Evolutionary conservation across 2,329 filamentous ascomycete species (phyloP).

Genomic region (Claviceps cyperi): DNA sequence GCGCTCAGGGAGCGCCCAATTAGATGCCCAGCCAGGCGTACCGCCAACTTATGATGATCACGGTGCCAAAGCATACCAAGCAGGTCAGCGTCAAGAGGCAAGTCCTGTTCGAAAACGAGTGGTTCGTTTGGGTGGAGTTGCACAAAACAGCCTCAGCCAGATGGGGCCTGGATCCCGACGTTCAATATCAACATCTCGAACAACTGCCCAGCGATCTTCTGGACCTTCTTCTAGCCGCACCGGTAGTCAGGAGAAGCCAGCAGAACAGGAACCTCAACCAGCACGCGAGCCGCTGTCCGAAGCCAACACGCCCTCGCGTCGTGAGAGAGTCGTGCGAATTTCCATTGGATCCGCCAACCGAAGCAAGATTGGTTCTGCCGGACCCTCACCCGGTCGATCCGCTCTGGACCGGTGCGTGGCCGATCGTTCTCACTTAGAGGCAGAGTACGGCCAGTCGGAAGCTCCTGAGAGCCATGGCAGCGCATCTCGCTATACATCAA

Average conservation of each 20-base stretch:
- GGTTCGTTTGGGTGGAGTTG: constrained; percentile 39
- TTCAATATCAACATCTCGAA: constrained; percentile 35
- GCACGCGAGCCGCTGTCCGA: constrained; percentile 23
- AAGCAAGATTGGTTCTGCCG: constrained; percentile 22
- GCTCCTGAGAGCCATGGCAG: constrained; percentile 39
- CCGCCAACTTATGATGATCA: constrained; percentile 17
- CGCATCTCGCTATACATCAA: constrained; percentile 37
- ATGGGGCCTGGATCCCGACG: constrained; percentile 28
- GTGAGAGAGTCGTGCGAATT: constrained; percentile 40
- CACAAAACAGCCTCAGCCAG: constrained; percentile 29
- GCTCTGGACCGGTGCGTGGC: constrained; percentile 18
- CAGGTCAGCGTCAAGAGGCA: constrained; percentile 26
- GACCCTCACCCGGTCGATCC: constrained; percentile 22
- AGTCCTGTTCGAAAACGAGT: constrained; percentile 43
- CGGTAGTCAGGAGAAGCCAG: constrained; percentile 25
- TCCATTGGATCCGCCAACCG: constrained; percentile 32
- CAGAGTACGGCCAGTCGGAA: constrained; percentile 32
- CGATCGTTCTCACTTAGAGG: constrained; percentile 23
- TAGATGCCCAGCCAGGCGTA: constrained; percentile 20
- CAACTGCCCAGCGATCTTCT: constrained; percentile 13
- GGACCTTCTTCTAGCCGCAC: constrained; percentile 22
- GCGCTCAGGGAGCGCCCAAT: constrained; percentile 33
- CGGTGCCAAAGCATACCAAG: constrained; percentile 2
- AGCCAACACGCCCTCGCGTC: constrained; percentile 39
- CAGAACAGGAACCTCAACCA: constrained; percentile 22